Base-by-base conservation (phyloP, 1,139 yeast genomes). In the Geotrichum aggregatum region DNA sequence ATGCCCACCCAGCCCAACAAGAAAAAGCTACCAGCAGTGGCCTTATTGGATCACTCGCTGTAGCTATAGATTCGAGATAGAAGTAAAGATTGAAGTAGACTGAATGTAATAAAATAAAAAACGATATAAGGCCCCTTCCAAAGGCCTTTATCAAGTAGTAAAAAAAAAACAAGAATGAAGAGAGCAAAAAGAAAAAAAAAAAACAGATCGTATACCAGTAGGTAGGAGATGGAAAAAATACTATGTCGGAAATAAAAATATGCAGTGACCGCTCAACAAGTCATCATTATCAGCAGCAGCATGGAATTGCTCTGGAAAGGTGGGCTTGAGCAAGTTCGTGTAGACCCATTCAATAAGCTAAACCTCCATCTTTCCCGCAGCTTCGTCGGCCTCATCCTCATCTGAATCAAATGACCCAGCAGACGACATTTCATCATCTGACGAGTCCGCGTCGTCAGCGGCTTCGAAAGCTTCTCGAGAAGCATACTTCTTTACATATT, bases 401-500 rank as follows among this genome's bases (percentile, higher is more conserved):
- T 76, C 79, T 31, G 76, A 72, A 47, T 72, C 75, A 54, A 67
- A 63, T 10, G 74, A 71, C 11, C 76, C 75, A 1, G 70, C 76
- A 19, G 76, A 75, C 52, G 78, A 74, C 64, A 76, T 67, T 38
- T 73, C 78, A 11, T 67, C 67, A 35, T 66, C 71, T 1, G 66
- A 62, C 34, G 61, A 65, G 16, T 62, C 59, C 13, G 74, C 77
- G 39, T 75, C 77, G 14, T 69, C 69, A 6, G 67, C 64, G 38
- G 60, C 62, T 45, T 62, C 66, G 52, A 63, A 63, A 34, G 64
- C 74, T 43, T 66, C 74, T 48, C 70, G 73, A 30, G 78, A 76
- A 8, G 98, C 97, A 68, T 83, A 89, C 64, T 77, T 79, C 62
- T 74, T 73, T 30, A 91, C 95, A 64, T 88, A 87, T 41, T 78